A percentile compares a stretch with the other conserved stretches of the same genome.
Conservation (phyloP, 257 asterid species). For the Capsicum rhomboideum region DNA sequence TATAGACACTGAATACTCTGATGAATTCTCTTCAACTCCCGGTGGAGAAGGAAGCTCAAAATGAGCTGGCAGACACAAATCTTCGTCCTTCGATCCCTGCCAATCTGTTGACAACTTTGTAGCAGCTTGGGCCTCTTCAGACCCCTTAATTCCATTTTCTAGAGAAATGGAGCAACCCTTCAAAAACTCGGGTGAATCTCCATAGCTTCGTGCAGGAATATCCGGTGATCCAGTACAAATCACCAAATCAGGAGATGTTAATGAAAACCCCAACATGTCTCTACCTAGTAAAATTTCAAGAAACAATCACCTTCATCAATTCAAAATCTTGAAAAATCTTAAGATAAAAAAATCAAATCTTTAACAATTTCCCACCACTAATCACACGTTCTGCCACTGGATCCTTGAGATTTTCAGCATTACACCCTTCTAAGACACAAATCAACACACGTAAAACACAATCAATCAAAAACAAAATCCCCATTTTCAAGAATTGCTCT, state of each 20-base stretch:
- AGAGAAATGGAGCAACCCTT: constrained; percentile 47
- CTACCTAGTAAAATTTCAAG: constrained; percentile 37
- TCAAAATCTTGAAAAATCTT: background rate
- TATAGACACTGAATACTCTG: constrained; percentile 11
- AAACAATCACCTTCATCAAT: background rate
- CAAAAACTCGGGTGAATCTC: constrained; percentile 50
- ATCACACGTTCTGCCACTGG: constrained; percentile 5
- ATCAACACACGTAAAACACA: background rate
- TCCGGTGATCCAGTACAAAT: constrained; percentile 71
- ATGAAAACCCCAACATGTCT: constrained; percentile 54
- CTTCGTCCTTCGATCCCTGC: constrained; percentile 11
- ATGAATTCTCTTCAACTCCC: constrained; percentile 15
- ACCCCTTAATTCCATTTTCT: constrained; percentile 76
- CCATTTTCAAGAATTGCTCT: background rate
- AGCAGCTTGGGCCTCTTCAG: constrained; percentile 33
- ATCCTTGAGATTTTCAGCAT: background rate
- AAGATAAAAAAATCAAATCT: background rate
- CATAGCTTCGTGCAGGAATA: constrained; percentile 37
- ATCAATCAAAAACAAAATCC: background rate
- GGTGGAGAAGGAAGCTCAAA: constrained; percentile 68
- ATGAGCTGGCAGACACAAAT: constrained; percentile 36
- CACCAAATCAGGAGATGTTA: constrained; percentile 74
- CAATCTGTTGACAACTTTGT: background rate
- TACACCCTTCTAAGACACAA: background rate
- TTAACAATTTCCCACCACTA: constrained; percentile 22